phyloP scores from a whole-genome alignment of 1,284 basidiomycete genomes.

The Amylostereum chailletii region DNA sequence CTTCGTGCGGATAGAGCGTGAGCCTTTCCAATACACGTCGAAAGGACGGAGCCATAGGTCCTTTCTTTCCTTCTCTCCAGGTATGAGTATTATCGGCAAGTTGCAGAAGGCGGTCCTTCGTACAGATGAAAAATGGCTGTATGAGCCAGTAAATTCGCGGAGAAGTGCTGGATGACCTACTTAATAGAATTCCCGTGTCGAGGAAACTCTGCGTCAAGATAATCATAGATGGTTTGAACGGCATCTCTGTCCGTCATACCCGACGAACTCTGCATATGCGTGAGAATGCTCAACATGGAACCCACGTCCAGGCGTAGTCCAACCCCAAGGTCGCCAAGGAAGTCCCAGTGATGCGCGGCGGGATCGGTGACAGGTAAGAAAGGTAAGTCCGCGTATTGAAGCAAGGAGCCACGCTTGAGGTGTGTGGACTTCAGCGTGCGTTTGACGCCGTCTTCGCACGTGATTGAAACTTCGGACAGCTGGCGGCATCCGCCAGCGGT shows the following conservation, averaged over 20 bases:
- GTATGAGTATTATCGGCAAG: conserved; percentile 8
- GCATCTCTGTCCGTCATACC: too few relatives aligned
- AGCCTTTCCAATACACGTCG: conserved; percentile 10
- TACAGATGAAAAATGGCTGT: too few relatives aligned
- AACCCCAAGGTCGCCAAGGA: conserved; percentile 10
- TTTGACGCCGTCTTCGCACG: conserved; percentile 1
- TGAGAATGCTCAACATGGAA: conserved; percentile 10
- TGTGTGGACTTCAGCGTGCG: conserved; percentile 5
- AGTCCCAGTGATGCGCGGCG: conserved; percentile 9
- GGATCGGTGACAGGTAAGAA: conserved; percentile 11
- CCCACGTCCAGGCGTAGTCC: conserved; percentile 6
- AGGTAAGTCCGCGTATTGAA: conserved; percentile 2
- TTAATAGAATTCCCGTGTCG: too few relatives aligned
- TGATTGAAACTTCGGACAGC: conserved; percentile 1
- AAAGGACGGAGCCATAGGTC: conserved; percentile 5
- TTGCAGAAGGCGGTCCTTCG: conserved; percentile 4
- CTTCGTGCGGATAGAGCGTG: conserved; percentile 8
- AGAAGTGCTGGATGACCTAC: too few relatives aligned
- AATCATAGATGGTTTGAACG: too few relatives aligned
- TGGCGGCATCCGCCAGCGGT: not conserved
- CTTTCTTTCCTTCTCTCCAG: not conserved
- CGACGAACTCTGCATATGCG: too few relatives aligned
- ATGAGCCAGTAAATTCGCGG: too few relatives aligned
- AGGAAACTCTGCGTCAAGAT: too few relatives aligned
- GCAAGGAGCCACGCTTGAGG: not conserved